These are phyloP conservation scores for Candida glaebosa DNA, from an alignment of 805 yeast species.

Conservation along the genomic window DNA sequence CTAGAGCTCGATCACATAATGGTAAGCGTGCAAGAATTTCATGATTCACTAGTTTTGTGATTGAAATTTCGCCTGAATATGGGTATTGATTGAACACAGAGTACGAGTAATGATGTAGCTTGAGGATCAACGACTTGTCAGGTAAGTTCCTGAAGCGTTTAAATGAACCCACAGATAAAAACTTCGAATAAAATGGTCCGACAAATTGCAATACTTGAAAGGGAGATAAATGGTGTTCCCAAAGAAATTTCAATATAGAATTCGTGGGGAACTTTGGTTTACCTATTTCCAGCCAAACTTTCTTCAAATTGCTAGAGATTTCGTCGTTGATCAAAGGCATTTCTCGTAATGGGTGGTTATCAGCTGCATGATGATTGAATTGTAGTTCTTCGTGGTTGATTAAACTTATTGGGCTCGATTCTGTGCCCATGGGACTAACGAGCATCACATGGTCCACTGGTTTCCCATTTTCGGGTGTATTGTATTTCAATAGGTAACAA, in stretches of 20 bases:
- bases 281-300: slow-evolving; percentile 33
- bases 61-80: slow-evolving; percentile 43
- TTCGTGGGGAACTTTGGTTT: slow-evolving; percentile 36
- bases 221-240: slow-evolving; percentile 38
- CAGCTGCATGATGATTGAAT: slow-evolving; percentile 30
- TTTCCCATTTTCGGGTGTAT: slow-evolving; percentile 11
- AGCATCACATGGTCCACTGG: slow-evolving; percentile 21
- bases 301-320: slow-evolving; percentile 10
- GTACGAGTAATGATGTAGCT: slow-evolving; percentile 38
- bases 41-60: slow-evolving; percentile 37
- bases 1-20: slow-evolving; percentile 37
- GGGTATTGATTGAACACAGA: slow-evolving; percentile 42
- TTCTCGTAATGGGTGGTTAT: slow-evolving; percentile 32
- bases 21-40: slow-evolving; percentile 39
- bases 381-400: slow-evolving; percentile 28
- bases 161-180: slow-evolving; percentile 41
- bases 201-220: slow-evolving; percentile 34
- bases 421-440: slow-evolving; percentile 45
- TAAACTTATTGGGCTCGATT: slow-evolving; percentile 32
- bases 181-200: slow-evolving; percentile 39
- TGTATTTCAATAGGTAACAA: slow-evolving; percentile 40
- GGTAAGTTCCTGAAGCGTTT: slow-evolving; percentile 32
- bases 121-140: slow-evolving; percentile 22
- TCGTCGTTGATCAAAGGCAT: slow-evolving; percentile 17
- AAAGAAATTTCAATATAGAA: slow-evolving; percentile 25